Evolutionary conservation across 2,329 filamentous ascomycete species (phyloP).

Genomic region (Tolypocladium tundrense): DNA sequence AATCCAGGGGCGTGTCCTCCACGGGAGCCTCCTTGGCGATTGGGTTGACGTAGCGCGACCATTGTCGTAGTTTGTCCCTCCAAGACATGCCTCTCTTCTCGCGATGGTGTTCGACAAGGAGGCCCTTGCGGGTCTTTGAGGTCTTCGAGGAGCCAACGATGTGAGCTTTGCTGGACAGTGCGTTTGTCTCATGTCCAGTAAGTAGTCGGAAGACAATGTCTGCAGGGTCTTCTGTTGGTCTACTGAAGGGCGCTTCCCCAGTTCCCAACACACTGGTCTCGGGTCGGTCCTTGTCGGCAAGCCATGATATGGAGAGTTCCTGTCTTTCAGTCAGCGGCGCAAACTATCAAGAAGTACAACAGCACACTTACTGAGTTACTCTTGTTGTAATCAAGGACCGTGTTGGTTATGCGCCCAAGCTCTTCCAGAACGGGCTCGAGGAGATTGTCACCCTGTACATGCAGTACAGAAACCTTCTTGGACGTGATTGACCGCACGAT

Average conservation of each 20-base stretch:
- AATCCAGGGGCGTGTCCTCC: neutral
- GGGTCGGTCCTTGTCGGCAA: constrained; percentile 15
- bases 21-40: constrained; percentile 1
- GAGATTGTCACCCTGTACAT: constrained; percentile 10
- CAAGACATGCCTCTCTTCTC: constrained; percentile 22
- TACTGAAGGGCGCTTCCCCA: neutral
- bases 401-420: constrained; percentile 22
- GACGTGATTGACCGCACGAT: constrained; percentile 15
- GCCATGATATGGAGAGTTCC: constrained; percentile 31
- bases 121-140: neutral
- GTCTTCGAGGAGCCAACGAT: constrained; percentile 8
- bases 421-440: constrained; percentile 13
- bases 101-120: constrained; percentile 15
- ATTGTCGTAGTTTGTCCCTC: constrained; percentile 21
- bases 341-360: too few relatives aligned
- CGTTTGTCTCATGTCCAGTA: constrained; percentile 12
- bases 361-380: constrained; percentile 10
- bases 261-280: neutral
- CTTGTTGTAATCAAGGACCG: constrained; percentile 13
- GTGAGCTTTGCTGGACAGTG: constrained; percentile 7
- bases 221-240: constrained; percentile 25
- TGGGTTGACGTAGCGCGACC: constrained; percentile 17
- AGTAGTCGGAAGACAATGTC: constrained; percentile 38
- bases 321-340: constrained; percentile 2
- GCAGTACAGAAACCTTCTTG: constrained; percentile 14